Percentiles rank a stretch among this genome's conserved stretches.
Conservation (phyloP, 768 basidiomycete species). For the Lenzites betulinus region DNA sequence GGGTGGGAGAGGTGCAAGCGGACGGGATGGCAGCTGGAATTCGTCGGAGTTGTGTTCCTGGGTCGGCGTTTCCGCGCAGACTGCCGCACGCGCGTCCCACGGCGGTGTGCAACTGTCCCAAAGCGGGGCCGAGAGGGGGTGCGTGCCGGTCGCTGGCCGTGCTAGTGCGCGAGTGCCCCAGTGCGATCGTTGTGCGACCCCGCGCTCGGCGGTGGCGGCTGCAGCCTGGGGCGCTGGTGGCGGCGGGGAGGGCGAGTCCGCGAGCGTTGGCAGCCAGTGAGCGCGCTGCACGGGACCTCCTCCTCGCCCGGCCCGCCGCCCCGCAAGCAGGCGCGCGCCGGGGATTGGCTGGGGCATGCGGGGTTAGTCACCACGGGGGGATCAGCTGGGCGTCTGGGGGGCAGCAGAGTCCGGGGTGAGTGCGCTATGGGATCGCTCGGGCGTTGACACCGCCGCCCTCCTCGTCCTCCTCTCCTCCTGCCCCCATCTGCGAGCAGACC, state of each 20-base stretch:
- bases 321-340: not conserved
- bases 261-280: too few species aligned
- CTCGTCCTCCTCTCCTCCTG: not conserved
- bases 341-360: not conserved
- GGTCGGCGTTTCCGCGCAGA: slow-evolving; percentile 1
- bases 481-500: not conserved
- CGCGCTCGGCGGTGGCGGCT: too few species aligned
- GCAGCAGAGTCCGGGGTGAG: slow-evolving; percentile 7
- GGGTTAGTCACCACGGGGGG: slow-evolving; percentile 11
- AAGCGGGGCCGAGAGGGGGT: slow-evolving; percentile 15
- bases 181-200: too few species aligned
- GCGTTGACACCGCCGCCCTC: not conserved
- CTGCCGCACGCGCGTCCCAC: not conserved
- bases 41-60: slow-evolving; percentile 9
- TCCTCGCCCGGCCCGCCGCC: too few species aligned
- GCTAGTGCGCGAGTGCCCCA: too few species aligned
- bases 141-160: not conserved
- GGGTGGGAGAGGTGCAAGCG: slow-evolving; percentile 7
- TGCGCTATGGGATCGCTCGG: not conserved
- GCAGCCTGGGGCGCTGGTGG: too few species aligned
- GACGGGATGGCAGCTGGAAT: not conserved
- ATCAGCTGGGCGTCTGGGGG: slow-evolving; percentile 9
- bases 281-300: too few species aligned
- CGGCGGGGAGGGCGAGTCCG: too few species aligned
- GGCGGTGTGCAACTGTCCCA: not conserved